A percentile compares a stretch with the other conserved stretches of the same genome.
phyloP scores from a whole-genome alignment of 225 moss, liverwort and hornwort species.

The Takakia lepidozioides region DNA sequence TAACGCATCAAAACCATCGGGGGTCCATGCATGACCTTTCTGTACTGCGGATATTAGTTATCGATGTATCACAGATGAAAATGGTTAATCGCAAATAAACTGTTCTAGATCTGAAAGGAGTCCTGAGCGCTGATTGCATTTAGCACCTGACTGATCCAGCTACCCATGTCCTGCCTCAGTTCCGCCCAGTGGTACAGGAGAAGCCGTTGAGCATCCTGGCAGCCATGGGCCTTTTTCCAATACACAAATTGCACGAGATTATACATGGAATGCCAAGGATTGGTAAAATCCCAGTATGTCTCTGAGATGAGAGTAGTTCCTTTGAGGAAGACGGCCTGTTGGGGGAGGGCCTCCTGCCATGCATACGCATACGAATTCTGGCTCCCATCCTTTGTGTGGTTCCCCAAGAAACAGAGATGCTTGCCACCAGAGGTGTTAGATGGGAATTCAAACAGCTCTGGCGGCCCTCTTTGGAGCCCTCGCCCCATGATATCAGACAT shows the following conservation, averaged over 20 bases:
- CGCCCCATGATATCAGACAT: conserved; percentile 16
- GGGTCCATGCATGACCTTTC: too few species aligned
- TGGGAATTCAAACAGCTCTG: conserved; percentile 25
- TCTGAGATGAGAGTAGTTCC: conserved; percentile 37
- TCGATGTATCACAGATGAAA: too few species aligned
- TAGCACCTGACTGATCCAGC: conserved; percentile 31
- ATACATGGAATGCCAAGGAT: conserved; percentile 50
- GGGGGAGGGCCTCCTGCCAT: conserved; percentile 18
- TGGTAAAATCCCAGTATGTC: conserved; percentile 21
- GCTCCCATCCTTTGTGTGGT: conserved; percentile 23
- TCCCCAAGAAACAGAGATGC: conserved; percentile 27
- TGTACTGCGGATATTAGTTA: too few species aligned
- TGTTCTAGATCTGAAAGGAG: too few species aligned
- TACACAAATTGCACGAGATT: conserved; percentile 41
- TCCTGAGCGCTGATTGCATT: too few species aligned
- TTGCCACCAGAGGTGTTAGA: conserved; percentile 17
- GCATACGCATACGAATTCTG: conserved; percentile 22
- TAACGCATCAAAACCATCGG: too few species aligned
- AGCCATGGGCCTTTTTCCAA: conserved; percentile 23
- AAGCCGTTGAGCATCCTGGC: conserved; percentile 17
- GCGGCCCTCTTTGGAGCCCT: conserved; percentile 16
- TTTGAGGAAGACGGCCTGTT: conserved; percentile 14
- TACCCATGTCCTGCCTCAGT: conserved; percentile 23
- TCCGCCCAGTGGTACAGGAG: conserved; percentile 28
- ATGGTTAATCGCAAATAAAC: too few species aligned